phyloP scores from a whole-genome alignment of 352 stramenopile genomes.

The Globisporangium alternatum region DNA sequence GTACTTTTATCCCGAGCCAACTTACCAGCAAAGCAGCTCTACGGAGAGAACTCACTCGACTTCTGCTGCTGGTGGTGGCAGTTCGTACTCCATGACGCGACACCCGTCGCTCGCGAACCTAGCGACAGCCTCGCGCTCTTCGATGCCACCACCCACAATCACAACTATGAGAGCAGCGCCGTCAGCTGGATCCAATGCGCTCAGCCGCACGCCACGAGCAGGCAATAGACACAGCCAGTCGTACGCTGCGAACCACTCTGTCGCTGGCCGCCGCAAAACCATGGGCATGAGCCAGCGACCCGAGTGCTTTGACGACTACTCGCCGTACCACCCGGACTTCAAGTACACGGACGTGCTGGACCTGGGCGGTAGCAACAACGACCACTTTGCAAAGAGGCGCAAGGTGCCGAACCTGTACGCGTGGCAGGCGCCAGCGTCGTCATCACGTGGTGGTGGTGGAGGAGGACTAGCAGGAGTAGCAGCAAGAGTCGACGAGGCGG shows the following conservation, averaged over 20 bases:
- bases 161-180: constrained; percentile 5
- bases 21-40: not conserved
- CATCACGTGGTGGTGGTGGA: not conserved
- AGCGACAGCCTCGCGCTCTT: not conserved
- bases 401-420: not conserved
- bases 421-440: not conserved
- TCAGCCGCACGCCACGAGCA: not conserved
- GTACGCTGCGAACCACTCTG: not conserved
- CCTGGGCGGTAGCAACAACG: constrained; percentile 26
- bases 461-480: not conserved
- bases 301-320: constrained; percentile 82
- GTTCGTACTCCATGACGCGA: not conserved
- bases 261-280: constrained; percentile 3
- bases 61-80: not conserved
- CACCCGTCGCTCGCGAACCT: not conserved
- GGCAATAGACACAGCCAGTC: not conserved
- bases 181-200: not conserved
- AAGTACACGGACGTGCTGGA: constrained; percentile 40
- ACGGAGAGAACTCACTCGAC: constrained; percentile 1
- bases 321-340: constrained; percentile 68
- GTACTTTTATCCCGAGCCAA: not conserved
- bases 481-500: not conserved
- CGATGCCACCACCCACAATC: not conserved
- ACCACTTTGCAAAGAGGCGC: constrained; percentile 16
- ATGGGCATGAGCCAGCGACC: constrained; percentile 12